A percentile compares a stretch with the other conserved stretches of the same genome.
Evolutionary conservation across 441 rosid genomes (phyloP).

Genomic region (Gossypium laxum): DNA sequence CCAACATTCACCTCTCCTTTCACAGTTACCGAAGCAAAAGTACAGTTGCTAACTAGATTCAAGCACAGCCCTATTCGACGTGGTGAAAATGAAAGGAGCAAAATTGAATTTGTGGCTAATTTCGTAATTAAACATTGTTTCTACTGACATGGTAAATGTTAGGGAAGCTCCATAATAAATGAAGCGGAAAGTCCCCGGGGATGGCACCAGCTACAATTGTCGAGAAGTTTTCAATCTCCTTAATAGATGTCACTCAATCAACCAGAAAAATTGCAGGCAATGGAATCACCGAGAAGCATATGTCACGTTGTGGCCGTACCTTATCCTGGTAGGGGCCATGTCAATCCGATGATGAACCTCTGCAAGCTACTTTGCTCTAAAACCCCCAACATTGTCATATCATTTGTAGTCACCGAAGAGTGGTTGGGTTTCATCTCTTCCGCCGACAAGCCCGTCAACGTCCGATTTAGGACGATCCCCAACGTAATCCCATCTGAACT

Average conservation of each 20-base stretch:
- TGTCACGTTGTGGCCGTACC: constrained; percentile 57
- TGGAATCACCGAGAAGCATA: neutral
- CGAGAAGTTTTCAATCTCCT: neutral
- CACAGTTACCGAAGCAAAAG: no score
- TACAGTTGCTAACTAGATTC: neutral
- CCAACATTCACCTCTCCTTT: no score
- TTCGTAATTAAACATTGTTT: neutral
- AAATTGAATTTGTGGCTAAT: neutral
- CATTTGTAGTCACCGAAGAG: constrained; percentile 62
- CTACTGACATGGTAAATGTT: neutral
- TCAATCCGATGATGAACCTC: constrained; percentile 64
- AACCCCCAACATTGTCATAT: constrained; percentile 25
- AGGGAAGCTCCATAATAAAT: neutral
- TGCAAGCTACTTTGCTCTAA: constrained; percentile 38
- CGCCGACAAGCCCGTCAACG: constrained; percentile 24
- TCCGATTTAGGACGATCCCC: constrained; percentile 36
- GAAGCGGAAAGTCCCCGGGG: neutral
- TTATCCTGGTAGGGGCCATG: constrained; percentile 63
- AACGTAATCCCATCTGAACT: constrained; percentile 57
- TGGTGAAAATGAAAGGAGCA: neutral
- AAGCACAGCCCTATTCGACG: neutral
- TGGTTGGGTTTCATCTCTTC: constrained; percentile 46
- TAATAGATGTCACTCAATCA: neutral
- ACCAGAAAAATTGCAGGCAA: neutral
- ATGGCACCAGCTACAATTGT: neutral